Conservation (phyloP, 1,284 basidiomycete genomes). For the Trichosporon coremiiforme region DNA sequence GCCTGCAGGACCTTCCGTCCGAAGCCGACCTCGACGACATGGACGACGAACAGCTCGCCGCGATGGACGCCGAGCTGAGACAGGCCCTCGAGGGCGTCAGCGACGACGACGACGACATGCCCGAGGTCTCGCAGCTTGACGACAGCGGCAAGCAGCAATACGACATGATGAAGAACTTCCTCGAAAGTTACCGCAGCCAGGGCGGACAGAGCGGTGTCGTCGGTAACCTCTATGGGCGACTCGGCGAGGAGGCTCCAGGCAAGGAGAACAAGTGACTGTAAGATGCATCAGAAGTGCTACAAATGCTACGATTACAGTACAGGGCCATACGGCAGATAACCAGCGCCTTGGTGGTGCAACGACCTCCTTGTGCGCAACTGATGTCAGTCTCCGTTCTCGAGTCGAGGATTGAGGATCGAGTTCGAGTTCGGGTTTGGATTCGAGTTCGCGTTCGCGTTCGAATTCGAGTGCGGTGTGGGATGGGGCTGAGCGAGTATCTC, state of each 20-base stretch:
- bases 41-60: conserved; percentile 66
- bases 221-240: conserved; percentile 76
- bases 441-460: too few relatives aligned
- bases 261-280: conserved; percentile 17
- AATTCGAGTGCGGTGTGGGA: too few relatives aligned
- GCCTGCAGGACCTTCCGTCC: conserved; percentile 43
- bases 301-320: not conserved
- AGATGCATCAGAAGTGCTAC: conserved; percentile 15
- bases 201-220: conserved; percentile 83
- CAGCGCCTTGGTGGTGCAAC: too few relatives aligned
- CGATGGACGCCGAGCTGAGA: conserved; percentile 83
- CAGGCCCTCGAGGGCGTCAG: conserved; percentile 63
- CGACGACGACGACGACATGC: conserved; percentile 58
- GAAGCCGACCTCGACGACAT: conserved; percentile 59
- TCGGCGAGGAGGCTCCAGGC: conserved; percentile 49
- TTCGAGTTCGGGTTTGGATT: too few relatives aligned
- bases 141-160: conserved; percentile 70
- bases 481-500: too few relatives aligned
- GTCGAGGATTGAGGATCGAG: too few relatives aligned
- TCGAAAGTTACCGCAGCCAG: conserved; percentile 91
- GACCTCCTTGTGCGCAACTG: too few relatives aligned
- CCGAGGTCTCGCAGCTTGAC: conserved; percentile 57
- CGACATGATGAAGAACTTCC: conserved; percentile 87
- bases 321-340: not conserved
- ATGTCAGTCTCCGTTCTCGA: not conserved